Conservation (phyloP, 2,329 filamentous ascomycete genomes). For the Cytospora paraplurivora region DNA sequence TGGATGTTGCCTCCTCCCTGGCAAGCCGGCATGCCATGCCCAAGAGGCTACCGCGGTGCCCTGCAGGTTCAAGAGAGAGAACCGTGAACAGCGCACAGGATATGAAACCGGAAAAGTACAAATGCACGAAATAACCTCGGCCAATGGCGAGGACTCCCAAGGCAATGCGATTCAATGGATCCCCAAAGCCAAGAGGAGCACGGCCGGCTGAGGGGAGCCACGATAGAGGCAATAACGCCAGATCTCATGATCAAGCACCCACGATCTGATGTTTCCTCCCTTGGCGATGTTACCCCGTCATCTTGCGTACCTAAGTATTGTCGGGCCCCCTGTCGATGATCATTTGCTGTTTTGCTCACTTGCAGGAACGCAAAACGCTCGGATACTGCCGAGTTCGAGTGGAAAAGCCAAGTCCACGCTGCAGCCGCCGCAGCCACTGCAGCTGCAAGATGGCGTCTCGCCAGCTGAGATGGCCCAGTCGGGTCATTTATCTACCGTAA, state of each 20-base stretch:
- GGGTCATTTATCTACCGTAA: too few relatives aligned
- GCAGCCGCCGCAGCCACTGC: too few relatives aligned
- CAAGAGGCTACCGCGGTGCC: neutral
- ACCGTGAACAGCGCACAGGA: neutral
- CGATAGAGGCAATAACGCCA: conserved; percentile 5
- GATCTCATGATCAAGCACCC: conserved; percentile 23
- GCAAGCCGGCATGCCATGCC: conserved; percentile 2
- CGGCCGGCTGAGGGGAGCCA: conserved; percentile 4
- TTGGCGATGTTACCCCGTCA: conserved; percentile 19
- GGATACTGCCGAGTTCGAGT: conserved; percentile 17
- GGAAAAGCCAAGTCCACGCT: conserved; percentile 1
- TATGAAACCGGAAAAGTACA: neutral
- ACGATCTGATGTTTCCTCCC: conserved; percentile 20
- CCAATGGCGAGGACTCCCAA: conserved; percentile 9
- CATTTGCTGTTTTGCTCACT: conserved; percentile 12
- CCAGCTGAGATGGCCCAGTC: too few relatives aligned
- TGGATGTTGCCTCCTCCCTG: neutral
- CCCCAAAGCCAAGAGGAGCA: neutral
- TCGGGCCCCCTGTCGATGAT: conserved; percentile 10
- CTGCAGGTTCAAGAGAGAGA: neutral
- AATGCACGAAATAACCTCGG: neutral
- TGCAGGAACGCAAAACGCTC: neutral
- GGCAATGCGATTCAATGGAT: neutral
- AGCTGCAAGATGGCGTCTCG: too few relatives aligned
- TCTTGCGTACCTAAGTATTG: conserved; percentile 9